Evolutionary conservation across 352 stramenopile species (phyloP).

Genomic region (Globisporangium cystogenes): DNA sequence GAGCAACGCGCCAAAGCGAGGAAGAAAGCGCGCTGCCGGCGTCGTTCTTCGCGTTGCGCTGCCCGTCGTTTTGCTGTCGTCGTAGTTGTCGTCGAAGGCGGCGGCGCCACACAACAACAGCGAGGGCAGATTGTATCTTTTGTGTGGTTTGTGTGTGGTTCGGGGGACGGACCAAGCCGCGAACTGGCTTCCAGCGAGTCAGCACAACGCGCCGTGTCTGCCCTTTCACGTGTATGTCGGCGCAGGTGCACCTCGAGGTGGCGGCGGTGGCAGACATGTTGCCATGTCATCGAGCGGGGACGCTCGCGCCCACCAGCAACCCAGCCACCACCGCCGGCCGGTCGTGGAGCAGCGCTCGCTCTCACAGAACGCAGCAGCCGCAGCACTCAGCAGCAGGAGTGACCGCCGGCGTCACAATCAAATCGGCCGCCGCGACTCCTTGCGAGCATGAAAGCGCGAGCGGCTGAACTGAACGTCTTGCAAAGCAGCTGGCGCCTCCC

Average conservation of each 20-base stretch:
- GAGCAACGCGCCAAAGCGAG: no score
- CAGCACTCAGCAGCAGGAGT: no score
- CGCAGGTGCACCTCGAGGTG: background rate
- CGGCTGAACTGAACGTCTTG: constrained; percentile 13
- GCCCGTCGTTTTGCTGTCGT: no score
- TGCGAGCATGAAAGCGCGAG: constrained; percentile 1
- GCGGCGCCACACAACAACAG: no score
- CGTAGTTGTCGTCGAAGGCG: no score
- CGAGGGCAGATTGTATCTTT: background rate
- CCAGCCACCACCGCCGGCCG: no score
- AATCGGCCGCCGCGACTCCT: background rate
- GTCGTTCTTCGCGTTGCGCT: no score
- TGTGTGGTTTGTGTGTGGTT: background rate
- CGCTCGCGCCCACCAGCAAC: background rate
- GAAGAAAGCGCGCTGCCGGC: no score
- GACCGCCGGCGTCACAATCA: no score
- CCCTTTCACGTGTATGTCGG: background rate
- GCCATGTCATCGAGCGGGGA: background rate
- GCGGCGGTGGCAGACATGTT: background rate
- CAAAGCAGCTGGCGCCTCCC: constrained; percentile 10
- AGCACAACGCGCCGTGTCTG: no score
- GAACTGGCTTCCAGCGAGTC: background rate
- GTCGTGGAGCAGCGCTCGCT: background rate
- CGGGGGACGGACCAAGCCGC: background rate
- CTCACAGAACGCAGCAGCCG: background rate